phyloP scores from a whole-genome alignment of 1,284 basidiomycete genomes.

The Psilocybe mexicana region DNA sequence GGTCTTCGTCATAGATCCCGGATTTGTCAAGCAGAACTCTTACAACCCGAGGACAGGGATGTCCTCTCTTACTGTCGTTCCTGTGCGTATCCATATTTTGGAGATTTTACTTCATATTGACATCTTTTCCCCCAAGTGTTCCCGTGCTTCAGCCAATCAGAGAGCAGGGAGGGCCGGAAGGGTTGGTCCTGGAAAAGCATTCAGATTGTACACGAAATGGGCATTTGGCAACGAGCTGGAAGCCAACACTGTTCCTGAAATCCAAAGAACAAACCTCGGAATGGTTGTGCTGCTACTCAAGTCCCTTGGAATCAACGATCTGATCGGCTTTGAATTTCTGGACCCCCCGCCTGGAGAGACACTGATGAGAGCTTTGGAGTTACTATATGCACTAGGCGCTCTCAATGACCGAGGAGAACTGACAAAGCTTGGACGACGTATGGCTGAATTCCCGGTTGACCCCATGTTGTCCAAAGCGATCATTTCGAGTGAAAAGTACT shows the following conservation, averaged over 20 bases:
- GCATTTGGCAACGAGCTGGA: conserved; percentile 96
- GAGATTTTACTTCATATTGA: not conserved
- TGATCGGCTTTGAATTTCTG: conserved; percentile 99
- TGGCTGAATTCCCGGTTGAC: conserved; percentile 99
- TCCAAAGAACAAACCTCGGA: conserved; percentile 95
- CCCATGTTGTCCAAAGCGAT: conserved; percentile 97
- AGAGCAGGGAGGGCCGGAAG: conserved; percentile 96
- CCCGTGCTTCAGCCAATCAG: conserved; percentile 95
- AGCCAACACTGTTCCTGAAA: conserved; percentile 96
- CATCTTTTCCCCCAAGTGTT: conserved; percentile 59
- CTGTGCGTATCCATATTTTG: conserved; percentile 53
- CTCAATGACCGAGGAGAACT: conserved; percentile 96
- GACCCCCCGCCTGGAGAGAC: conserved; percentile 98
- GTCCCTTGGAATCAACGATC: conserved; percentile 94
- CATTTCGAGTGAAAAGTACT: conserved; percentile 91
- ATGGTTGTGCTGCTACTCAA: conserved; percentile 96
- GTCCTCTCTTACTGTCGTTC: conserved; percentile 92
- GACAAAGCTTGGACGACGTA: conserved; percentile 92
- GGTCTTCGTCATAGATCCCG: conserved; percentile 97
- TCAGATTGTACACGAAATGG: conserved; percentile 96
- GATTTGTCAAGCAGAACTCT: conserved; percentile 97
- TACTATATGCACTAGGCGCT: conserved; percentile 94
- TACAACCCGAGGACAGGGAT: conserved; percentile 97
- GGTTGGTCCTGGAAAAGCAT: conserved; percentile 98
- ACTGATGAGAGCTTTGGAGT: conserved; percentile 92